Evolutionary conservation across 2,329 filamentous ascomycete species (phyloP), one percentile per base, ranked within the genome.

Genomic region (Exophiala oligosperma): DNA sequence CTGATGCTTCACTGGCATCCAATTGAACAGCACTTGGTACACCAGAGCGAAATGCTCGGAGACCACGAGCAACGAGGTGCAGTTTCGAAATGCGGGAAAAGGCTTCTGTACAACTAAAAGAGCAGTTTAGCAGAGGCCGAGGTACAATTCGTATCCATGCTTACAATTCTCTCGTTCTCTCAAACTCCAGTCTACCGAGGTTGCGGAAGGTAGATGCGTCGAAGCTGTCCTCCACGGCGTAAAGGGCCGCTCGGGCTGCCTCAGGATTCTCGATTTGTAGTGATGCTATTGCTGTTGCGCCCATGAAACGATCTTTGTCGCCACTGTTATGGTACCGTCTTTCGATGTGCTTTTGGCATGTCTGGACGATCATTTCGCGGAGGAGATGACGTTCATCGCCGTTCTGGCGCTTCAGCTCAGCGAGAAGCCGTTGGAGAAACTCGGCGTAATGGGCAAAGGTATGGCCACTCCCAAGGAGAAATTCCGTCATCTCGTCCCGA

Each of bases 51-150:
- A 46, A 54, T 7, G 40, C 51, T 54, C 51, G 51, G 28, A 54
- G 38, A 11, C 51, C 40, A 47, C 51, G 51, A 54, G 32, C 51
- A 37, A 54, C 51, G 7, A 54, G 51, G 41, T 54, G 23, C 40
- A 54, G 51, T 47, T 44, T 46, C 40, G 51, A 47, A 12, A 54
- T 54, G 4, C 51, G 41, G 37, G 51, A 54, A 47, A 54, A 54
- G 1, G 3, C 41, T 8, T 54, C 17, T n/a, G 51, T 48, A 26
- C 6, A 32, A 47, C 51, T 54, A 21, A 32, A 28, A 37, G 7
- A 37, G 35, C 14, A 37, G 17, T 14, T 37, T 37, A 49, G 47
- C 29, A 11, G 47, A 49, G 47, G 21, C 14, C 9, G 26, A n/a
- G 47, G 26, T 9, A 49, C 26, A 49, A 26, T 49, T 49, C 47